phyloP scores from a whole-genome alignment of 169 alveolate species.

The Plasmodium reichenowi region DNA sequence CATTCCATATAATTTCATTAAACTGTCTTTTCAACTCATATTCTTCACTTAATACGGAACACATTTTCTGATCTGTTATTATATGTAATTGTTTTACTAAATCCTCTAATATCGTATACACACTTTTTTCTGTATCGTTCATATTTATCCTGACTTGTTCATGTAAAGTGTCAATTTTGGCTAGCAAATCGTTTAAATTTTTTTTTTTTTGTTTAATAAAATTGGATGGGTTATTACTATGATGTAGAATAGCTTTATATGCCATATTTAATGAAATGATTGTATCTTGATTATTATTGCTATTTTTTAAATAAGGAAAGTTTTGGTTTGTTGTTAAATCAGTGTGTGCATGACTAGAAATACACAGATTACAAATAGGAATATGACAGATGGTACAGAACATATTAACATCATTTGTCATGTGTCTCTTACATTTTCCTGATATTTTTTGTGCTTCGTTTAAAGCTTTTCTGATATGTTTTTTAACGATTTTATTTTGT shows the following conservation, averaged over 20 bases:
- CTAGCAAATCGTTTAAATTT: conserved; percentile 75
- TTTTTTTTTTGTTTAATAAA: conserved; percentile 76
- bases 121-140: conserved; percentile 84
- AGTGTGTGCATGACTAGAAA: conserved; percentile 82
- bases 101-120: conserved; percentile 85
- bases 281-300: conserved; percentile 20
- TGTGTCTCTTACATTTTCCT: conserved; percentile 79
- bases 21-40: conserved; percentile 83
- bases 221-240: conserved; percentile 79
- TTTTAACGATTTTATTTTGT: conserved; percentile 90
- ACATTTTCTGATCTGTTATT: conserved; percentile 86
- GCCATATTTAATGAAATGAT: conserved; percentile 82
- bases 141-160: conserved; percentile 83
- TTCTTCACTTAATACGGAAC: conserved; percentile 83
- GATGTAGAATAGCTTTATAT: conserved; percentile 80
- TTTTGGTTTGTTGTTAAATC: conserved; percentile 48
- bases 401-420: conserved; percentile 75
- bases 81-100: conserved; percentile 84
- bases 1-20: conserved; percentile 87
- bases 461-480: conserved; percentile 91
- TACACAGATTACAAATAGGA: conserved; percentile 87
- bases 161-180: conserved; percentile 73
- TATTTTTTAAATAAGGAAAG: neutral
- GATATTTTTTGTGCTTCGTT: conserved; percentile 84
- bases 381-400: conserved; percentile 86